Conservation (phyloP, 345 rosid species). For the Isatis tinctoria region DNA sequence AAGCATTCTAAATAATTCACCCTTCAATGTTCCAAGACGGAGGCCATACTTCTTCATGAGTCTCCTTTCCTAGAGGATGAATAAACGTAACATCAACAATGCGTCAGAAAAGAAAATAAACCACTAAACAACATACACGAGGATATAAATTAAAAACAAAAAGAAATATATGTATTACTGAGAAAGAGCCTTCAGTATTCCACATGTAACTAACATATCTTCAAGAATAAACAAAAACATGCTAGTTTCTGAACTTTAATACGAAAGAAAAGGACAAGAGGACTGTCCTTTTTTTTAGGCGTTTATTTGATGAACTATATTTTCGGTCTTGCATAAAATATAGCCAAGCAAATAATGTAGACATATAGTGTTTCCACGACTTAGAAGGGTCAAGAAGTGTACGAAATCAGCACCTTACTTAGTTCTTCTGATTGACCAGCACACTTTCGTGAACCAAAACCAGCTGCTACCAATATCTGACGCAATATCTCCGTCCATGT, state of each 20-base stretch:
- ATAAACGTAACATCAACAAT: not conserved
- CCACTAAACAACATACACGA: not conserved
- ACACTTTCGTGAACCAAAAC: constrained; percentile 73
- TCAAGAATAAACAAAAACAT: not conserved
- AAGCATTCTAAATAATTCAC: constrained; percentile 68
- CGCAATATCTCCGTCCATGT: constrained; percentile 90
- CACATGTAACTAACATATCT: constrained; percentile 1
- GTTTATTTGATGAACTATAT: not conserved
- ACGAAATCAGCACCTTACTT: constrained; percentile 55
- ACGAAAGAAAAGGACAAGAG: not conserved
- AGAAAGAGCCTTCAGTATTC: constrained; percentile 7
- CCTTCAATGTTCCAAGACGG: constrained; percentile 69
- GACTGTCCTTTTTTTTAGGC: not conserved
- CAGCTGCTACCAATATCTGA: constrained; percentile 83
- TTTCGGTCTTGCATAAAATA: not conserved
- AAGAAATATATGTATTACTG: not conserved
- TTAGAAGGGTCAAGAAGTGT: constrained; percentile 1
- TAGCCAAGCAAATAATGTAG: not conserved
- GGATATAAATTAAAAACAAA: not conserved
- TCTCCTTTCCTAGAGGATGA: constrained; percentile 58
- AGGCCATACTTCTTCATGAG: constrained; percentile 75
- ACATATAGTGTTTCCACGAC: constrained; percentile 5
- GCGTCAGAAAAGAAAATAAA: not conserved
- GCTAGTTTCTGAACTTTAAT: not conserved
- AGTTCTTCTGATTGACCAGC: constrained; percentile 42